These are phyloP conservation scores for Borovskyia barvae DNA, from an alignment of 208 protist genomes.

Conservation along the genomic window DNA sequence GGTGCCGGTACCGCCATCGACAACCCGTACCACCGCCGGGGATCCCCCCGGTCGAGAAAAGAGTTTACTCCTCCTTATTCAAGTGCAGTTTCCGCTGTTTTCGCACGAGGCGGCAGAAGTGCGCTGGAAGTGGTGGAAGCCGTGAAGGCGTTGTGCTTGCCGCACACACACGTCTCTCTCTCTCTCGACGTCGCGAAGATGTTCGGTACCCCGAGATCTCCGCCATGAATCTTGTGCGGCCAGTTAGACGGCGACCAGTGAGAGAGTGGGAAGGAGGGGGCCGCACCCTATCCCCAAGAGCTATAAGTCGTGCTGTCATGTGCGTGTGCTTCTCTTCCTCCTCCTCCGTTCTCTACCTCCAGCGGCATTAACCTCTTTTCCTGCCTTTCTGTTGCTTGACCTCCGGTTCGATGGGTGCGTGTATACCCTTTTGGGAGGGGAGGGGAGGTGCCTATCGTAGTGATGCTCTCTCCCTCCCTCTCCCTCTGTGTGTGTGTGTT, in stretches of 20 bases:
- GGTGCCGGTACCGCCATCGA: neutral
- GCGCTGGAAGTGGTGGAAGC: conserved; percentile 52
- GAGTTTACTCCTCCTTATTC: conserved; percentile 51
- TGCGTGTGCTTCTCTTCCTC: too few relatives aligned
- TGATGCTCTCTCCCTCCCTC: too few relatives aligned
- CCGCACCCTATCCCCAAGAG: too few relatives aligned
- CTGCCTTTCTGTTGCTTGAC: too few relatives aligned
- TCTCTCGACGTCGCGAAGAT: neutral
- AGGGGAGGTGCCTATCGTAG: too few relatives aligned
- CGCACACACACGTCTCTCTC: too few relatives aligned
- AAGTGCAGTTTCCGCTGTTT: conserved; percentile 52
- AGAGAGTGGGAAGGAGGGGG: too few relatives aligned
- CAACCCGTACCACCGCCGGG: neutral
- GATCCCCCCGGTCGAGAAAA: conserved; percentile 6
- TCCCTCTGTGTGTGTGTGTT: neutral
- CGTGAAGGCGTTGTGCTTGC: conserved; percentile 9
- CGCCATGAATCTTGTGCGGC: too few relatives aligned
- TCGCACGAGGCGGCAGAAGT: conserved; percentile 41
- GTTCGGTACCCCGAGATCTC: neutral
- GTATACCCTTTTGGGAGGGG: conserved; percentile 9
- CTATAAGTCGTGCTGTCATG: too few relatives aligned
- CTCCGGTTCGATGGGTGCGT: neutral
- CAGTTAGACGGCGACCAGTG: too few relatives aligned
- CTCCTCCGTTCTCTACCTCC: too few relatives aligned
- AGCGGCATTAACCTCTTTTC: too few relatives aligned